These are phyloP conservation scores for Oehlia diaphana DNA, from an alignment of 192 early-diverging fungal genomes.

Conservation along the genomic window DNA sequence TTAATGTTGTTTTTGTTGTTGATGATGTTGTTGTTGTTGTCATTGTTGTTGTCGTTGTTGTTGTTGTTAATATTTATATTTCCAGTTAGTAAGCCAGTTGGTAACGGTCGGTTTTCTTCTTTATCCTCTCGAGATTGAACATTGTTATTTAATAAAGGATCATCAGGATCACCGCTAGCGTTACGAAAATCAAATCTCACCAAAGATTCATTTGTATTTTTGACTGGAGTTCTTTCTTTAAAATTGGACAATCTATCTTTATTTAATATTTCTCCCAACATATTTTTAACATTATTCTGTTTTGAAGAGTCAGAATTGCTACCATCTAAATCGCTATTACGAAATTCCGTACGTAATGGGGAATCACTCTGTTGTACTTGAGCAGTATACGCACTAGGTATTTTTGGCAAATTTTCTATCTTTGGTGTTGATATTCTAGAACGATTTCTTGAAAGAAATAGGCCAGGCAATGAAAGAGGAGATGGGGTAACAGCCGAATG, in stretches of 20 bases:
- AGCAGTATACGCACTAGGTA: background rate
- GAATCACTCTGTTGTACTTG: conserved; percentile 19
- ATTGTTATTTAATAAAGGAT: conserved; percentile 1
- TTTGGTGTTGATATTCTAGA: background rate
- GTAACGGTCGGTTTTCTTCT: background rate
- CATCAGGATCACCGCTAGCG: background rate
- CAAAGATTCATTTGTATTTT: background rate
- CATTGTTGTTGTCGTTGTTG: background rate
- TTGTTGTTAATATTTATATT: background rate
- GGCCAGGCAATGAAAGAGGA: background rate
- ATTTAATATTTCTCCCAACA: background rate
- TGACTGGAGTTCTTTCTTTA: background rate
- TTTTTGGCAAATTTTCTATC: background rate
- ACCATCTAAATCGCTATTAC: background rate
- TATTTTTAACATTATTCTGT: background rate
- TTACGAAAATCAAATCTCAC: background rate
- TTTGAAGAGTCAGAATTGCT: background rate
- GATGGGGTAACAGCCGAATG: background rate
- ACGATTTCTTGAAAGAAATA: background rate
- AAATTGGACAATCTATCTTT: background rate
- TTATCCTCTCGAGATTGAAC: background rate
- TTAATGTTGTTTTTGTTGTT: background rate
- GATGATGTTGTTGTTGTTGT: background rate
- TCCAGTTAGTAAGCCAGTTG: background rate
- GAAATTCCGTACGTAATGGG: background rate